Evolutionary conservation across 805 yeast genomes (phyloP).

Genomic region (Starmerella riodocensis): DNA sequence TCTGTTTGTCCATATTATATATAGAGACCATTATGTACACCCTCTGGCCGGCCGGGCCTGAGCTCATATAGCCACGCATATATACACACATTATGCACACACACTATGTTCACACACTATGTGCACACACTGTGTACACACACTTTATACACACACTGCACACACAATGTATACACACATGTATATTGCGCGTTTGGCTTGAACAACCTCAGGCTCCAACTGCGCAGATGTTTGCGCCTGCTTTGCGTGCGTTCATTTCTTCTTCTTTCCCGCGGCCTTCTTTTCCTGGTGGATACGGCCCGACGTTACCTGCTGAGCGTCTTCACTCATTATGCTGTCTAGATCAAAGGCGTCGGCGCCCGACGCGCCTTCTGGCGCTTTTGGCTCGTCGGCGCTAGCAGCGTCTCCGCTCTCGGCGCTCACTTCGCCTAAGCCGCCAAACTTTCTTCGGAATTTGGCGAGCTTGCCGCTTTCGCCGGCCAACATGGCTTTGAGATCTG

Average conservation of each 20-base stretch:
- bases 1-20: neutral
- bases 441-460: constrained; percentile 29
- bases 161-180: no score
- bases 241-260: constrained; percentile 10
- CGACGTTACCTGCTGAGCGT: constrained; percentile 21
- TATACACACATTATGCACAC: no score
- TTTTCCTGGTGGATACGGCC: constrained; percentile 19
- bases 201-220: neutral
- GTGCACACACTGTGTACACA: no score
- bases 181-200: no score
- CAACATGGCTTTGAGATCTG: constrained; percentile 59
- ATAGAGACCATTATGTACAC: neutral
- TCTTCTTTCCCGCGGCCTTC: constrained; percentile 16
- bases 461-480: constrained; percentile 76
- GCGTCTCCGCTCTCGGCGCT: constrained; percentile 1
- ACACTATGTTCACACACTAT: no score
- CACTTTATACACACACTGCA: no score
- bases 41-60: neutral
- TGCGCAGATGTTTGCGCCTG: neutral
- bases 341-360: constrained; percentile 14
- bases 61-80: no score
- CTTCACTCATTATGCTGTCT: constrained; percentile 21
- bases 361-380: neutral
- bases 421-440: constrained; percentile 20
- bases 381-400: neutral